Percentiles rank a stretch among this genome's conserved stretches.
These are phyloP conservation scores for Paecilomyces sp. DNA, from an alignment of 2,329 filamentous ascomycete genomes.

Conservation along the genomic window DNA sequence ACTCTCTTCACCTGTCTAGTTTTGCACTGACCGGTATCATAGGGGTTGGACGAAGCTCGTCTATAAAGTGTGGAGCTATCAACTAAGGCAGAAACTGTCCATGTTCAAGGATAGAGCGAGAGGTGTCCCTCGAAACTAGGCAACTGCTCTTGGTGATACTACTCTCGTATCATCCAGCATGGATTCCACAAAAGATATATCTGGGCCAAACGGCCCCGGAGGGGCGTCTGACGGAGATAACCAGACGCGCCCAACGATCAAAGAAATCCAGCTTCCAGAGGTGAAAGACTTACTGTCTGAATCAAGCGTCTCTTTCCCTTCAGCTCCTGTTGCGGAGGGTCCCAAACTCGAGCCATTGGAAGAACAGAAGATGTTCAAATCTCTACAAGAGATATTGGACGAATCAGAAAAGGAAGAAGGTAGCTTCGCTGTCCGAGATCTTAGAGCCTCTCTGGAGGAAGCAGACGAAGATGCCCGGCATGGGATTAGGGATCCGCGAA, in stretches of 20 bases:
- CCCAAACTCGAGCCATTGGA: conserved; percentile 17
- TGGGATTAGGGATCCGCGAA: conserved; percentile 13
- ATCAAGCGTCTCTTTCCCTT: conserved; percentile 12
- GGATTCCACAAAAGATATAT: background rate
- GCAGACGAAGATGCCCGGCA: conserved; percentile 17
- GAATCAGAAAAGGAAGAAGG: conserved; percentile 14
- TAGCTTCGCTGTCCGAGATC: conserved; percentile 18
- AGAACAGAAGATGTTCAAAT: conserved; percentile 25
- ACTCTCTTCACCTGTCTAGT: background rate
- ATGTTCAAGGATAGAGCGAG: background rate
- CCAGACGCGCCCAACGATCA: background rate
- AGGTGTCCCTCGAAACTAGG: background rate
- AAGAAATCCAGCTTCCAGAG: conserved; percentile 15
- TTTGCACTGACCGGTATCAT: background rate
- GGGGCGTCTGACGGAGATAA: background rate
- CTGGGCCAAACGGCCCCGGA: background rate
- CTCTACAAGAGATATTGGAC: conserved; percentile 24
- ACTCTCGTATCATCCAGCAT: background rate
- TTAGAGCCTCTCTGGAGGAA: conserved; percentile 22
- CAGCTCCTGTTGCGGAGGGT: conserved; percentile 10
- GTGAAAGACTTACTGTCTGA: conserved; percentile 18
- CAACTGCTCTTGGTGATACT: background rate
- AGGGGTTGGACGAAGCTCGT: background rate
- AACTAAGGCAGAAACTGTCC: background rate
- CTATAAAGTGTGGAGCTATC: background rate